Conservation (phyloP, 805 yeast genomes). For the Metschnikowia santaceciliae region DNA sequence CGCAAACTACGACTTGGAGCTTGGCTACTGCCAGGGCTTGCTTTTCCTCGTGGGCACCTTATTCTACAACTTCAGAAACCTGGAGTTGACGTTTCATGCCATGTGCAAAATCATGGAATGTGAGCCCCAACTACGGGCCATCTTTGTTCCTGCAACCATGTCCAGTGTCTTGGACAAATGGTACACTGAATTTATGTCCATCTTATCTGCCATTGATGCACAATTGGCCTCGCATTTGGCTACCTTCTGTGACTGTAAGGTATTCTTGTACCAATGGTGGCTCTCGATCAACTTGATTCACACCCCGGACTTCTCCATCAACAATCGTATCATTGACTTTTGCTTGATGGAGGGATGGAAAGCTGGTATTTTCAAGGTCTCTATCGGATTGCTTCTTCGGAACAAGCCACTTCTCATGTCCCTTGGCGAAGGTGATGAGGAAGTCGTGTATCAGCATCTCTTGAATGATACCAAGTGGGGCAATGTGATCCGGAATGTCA, state of each 20-base stretch:
- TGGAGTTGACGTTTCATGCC: constrained; percentile 46
- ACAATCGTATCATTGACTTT: constrained; percentile 48
- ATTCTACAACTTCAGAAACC: constrained; percentile 35
- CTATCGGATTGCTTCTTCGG: constrained; percentile 47
- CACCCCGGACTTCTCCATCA: constrained; percentile 49
- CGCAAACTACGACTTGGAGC: constrained; percentile 59
- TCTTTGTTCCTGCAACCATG: constrained; percentile 48
- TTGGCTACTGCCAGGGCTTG: constrained; percentile 68
- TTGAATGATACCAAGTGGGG: constrained; percentile 45
- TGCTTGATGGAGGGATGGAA: constrained; percentile 53
- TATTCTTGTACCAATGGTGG: constrained; percentile 64
- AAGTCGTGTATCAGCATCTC: constrained; percentile 41
- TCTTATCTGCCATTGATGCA: constrained; percentile 39
- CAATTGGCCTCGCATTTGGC: constrained; percentile 43
- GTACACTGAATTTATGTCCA: constrained; percentile 46
- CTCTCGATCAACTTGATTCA: constrained; percentile 56
- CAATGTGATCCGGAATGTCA: constrained; percentile 32
- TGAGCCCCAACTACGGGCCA: constrained; percentile 47
- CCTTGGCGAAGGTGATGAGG: constrained; percentile 33
- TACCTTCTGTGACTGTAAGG: constrained; percentile 39
- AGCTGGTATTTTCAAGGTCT: constrained; percentile 49
- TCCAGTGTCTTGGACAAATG: constrained; percentile 52
- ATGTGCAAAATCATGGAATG: constrained; percentile 57
- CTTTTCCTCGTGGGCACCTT: constrained; percentile 60
- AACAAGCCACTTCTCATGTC: constrained; percentile 44